phyloP scores from a whole-genome alignment of 306 rosid species.

The Fragaria iinumae region DNA sequence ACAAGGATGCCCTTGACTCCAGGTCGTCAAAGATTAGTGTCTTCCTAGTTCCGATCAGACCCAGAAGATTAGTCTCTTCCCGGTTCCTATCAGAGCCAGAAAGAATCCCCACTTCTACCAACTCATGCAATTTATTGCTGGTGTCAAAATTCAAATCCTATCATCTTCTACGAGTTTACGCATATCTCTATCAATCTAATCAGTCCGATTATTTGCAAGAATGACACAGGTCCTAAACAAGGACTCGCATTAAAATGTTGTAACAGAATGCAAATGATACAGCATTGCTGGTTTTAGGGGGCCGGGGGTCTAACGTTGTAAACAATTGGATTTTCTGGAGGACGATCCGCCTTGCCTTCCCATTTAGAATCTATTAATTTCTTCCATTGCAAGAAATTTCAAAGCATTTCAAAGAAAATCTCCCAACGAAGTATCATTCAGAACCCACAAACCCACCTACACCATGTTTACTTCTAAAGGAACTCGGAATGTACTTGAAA shows the following conservation, averaged over 20 bases:
- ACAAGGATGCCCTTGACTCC: neutral
- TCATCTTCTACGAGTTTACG: neutral
- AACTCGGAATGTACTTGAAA: neutral
- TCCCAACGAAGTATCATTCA: neutral
- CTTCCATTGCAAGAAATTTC: neutral
- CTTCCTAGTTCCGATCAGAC: too few relatives aligned
- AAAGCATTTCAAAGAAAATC: neutral
- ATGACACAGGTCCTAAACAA: neutral
- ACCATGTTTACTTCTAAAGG: neutral
- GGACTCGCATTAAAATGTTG: neutral
- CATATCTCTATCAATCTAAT: neutral
- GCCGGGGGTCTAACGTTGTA: neutral
- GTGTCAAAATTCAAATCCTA: neutral
- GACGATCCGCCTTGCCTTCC: neutral
- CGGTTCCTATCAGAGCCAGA: neutral
- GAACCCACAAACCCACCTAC: neutral
- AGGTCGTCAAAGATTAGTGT: neutral
- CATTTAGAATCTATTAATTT: neutral
- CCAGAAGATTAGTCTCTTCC: neutral
- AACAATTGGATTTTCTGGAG: neutral
- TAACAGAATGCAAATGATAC: neutral
- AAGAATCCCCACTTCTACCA: neutral
- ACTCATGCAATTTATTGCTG: neutral
- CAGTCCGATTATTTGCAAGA: neutral
- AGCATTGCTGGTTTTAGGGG: neutral